phyloP scores from a whole-genome alignment of 129 eudicot species.

The Deinandra increscens region DNA sequence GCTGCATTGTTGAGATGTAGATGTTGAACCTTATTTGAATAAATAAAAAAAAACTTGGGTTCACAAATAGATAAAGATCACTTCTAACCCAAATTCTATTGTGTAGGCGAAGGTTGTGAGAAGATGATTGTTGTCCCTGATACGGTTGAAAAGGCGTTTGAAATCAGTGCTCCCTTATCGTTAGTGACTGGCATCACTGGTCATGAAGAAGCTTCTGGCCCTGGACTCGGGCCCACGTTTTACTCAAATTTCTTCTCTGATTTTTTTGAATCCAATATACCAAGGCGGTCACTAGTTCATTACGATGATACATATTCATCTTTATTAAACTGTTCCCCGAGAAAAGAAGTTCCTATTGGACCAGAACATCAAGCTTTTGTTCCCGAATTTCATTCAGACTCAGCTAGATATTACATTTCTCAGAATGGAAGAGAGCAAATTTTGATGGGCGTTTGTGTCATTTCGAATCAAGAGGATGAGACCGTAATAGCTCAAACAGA shows the following conservation, averaged over 20 bases:
- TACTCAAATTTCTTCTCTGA: constrained; percentile 37
- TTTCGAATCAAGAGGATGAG: constrained; percentile 18
- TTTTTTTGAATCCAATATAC: constrained; percentile 35
- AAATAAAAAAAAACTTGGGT: neutral
- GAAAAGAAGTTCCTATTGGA: constrained; percentile 55
- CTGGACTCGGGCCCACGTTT: constrained; percentile 19
- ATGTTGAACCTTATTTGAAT: neutral
- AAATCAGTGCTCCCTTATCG: constrained; percentile 42
- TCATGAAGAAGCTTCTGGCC: constrained; percentile 34
- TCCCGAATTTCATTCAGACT: constrained; percentile 37
- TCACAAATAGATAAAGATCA: neutral
- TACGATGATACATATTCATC: constrained; percentile 47
- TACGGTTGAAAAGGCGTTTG: constrained; percentile 34
- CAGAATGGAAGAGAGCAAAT: constrained; percentile 22
- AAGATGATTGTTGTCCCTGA: constrained; percentile 14
- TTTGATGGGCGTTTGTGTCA: constrained; percentile 32
- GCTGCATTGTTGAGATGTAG: neutral
- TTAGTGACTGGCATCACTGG: constrained; percentile 35
- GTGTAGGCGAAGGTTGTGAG: constrained; percentile 33
- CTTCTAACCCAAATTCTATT: neutral
- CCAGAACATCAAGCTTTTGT: constrained; percentile 57
- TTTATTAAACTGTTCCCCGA: constrained; percentile 36
- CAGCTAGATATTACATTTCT: neutral
- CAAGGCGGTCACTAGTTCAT: constrained; percentile 36
- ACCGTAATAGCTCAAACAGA: constrained; percentile 20